phyloP scores from a whole-genome alignment of 106 monocot genomes.

The Dioscorea alata region DNA sequence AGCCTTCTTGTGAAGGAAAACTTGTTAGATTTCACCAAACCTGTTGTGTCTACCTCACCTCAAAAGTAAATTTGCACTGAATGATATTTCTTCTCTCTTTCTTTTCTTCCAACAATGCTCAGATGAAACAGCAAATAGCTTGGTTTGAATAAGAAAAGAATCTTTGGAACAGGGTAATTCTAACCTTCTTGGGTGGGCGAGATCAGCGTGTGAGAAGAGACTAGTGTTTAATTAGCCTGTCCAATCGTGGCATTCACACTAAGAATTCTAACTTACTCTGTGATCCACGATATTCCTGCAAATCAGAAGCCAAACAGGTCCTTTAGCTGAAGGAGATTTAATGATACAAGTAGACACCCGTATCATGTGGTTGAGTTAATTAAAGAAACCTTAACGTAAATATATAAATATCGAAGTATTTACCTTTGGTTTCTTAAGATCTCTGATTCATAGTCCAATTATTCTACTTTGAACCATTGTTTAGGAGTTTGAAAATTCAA shows the following conservation, averaged over 20 bases:
- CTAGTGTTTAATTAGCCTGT: constrained; percentile 35
- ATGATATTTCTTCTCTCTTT: background rate
- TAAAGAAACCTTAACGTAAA: too few species aligned
- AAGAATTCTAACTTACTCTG: constrained; percentile 38
- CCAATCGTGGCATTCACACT: constrained; percentile 70
- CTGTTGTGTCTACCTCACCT: background rate
- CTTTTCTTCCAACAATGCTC: background rate
- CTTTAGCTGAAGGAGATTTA: too few species aligned
- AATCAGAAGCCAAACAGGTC: background rate
- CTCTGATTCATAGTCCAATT: too few species aligned
- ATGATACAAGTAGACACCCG: too few species aligned
- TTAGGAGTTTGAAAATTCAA: too few species aligned
- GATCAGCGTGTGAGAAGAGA: background rate
- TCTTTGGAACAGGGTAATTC: background rate
- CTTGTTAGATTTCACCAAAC: background rate
- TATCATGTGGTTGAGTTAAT: too few species aligned
- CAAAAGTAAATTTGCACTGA: background rate
- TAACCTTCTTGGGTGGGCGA: background rate
- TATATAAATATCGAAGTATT: too few species aligned
- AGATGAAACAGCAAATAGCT: background rate
- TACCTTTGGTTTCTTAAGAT: too few species aligned
- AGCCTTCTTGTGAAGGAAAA: background rate
- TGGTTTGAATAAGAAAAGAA: background rate
- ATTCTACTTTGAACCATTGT: too few species aligned
- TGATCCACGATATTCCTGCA: constrained; percentile 55